phyloP scores from a whole-genome alignment of 2,329 filamentous ascomycete species.

The Aspergillus tubingensis region DNA sequence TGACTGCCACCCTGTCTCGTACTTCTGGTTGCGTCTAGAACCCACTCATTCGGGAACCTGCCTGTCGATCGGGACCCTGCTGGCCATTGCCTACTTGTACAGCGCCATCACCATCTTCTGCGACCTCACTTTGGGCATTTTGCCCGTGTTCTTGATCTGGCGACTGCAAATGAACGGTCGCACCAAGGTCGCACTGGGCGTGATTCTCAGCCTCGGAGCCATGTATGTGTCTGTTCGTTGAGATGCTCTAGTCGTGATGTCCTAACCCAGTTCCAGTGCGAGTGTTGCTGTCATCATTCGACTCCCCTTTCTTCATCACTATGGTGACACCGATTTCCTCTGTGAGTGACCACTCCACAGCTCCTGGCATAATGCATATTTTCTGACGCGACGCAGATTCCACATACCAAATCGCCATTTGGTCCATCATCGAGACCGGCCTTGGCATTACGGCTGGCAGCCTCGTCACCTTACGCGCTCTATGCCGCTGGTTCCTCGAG shows the following conservation, averaged over 20 bases:
- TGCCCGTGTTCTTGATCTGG: conserved; percentile 57
- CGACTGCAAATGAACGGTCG: conserved; percentile 55
- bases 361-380: no score
- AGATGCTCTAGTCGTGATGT: background rate
- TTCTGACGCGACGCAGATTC: conserved; percentile 35
- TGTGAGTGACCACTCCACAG: conserved; percentile 17
- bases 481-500: conserved; percentile 35
- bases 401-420: conserved; percentile 48
- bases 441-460: conserved; percentile 43
- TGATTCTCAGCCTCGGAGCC: conserved; percentile 55
- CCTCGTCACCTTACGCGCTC: conserved; percentile 45
- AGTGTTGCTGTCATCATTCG: conserved; percentile 29
- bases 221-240: conserved; percentile 38
- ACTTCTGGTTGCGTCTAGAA: conserved; percentile 49
- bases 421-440: conserved; percentile 36
- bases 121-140: conserved; percentile 54
- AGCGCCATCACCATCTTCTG: conserved; percentile 43
- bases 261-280: conserved; percentile 14
- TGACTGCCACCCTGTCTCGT: conserved; percentile 52
- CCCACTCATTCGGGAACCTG: conserved; percentile 41
- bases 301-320: conserved; percentile 21
- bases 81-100: conserved; percentile 55
- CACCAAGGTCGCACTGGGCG: conserved; percentile 54
- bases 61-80: conserved; percentile 48
- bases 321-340: conserved; percentile 26